Evolutionary conservation across 371 early-diverging fungal genomes (phyloP).

Genomic region (Lichtheimia ramosa): DNA sequence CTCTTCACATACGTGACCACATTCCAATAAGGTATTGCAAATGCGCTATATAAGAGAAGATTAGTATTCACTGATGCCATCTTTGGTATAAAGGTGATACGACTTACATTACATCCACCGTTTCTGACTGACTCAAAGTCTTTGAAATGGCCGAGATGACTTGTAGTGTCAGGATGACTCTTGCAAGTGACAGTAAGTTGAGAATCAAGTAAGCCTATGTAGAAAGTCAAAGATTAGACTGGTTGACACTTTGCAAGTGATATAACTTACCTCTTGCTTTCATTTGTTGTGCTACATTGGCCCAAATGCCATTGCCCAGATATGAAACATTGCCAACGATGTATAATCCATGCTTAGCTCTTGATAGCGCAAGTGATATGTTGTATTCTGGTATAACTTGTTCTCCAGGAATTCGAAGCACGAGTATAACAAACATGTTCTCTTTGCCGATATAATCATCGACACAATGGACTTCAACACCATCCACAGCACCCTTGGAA

Average conservation of each 20-base stretch:
- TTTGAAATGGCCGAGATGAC: constrained; percentile 14
- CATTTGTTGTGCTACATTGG: constrained; percentile 28
- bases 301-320: constrained; percentile 16
- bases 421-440: constrained; percentile 23
- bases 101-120: constrained; percentile 36
- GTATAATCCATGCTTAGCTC: constrained; percentile 38
- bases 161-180: constrained; percentile 9
- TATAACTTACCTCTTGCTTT: constrained; percentile 15
- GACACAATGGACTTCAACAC: constrained; percentile 17
- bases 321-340: constrained; percentile 29
- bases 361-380: constrained; percentile 30
- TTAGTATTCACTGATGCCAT: background rate
- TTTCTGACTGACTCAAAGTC: constrained; percentile 31
- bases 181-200: constrained; percentile 14
- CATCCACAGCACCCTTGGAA: background rate
- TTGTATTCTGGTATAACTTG: constrained; percentile 9
- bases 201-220: constrained; percentile 7
- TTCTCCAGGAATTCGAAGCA: constrained; percentile 23
- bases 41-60: background rate
- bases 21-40: constrained; percentile 30
- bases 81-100: background rate
- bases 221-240: background rate
- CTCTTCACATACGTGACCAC: constrained; percentile 43
- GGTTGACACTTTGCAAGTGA: no score
- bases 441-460: constrained; percentile 29